Evolutionary conservation across 208 protist species (phyloP).

Genomic region (Tritrichomonas foetus): DNA sequence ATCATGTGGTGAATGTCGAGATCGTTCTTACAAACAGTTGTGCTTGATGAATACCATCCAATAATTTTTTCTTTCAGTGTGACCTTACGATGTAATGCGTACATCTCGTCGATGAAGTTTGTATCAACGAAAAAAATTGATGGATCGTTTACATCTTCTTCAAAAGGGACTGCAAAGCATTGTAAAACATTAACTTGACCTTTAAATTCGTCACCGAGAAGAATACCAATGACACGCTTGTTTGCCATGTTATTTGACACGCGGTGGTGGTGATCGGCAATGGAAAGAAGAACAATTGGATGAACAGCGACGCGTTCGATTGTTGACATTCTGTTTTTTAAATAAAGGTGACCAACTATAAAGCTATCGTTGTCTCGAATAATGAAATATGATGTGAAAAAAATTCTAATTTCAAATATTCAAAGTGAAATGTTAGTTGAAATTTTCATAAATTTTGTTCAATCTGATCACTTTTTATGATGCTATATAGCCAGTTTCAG

Average conservation of each 20-base stretch:
- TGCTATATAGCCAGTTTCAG: no score
- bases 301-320: slow-evolving; percentile 81
- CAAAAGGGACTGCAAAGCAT: slow-evolving; percentile 82
- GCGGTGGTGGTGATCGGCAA: slow-evolving; percentile 98
- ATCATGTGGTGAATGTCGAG: slow-evolving; percentile 88
- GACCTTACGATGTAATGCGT: slow-evolving; percentile 94
- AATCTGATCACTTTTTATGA: no score
- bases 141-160: slow-evolving; percentile 89
- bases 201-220: slow-evolving; percentile 74
- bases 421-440: no score
- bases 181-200: background rate
- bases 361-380: no score
- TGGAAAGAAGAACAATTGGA: slow-evolving; percentile 91
- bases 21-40: slow-evolving; percentile 76
- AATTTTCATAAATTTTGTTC: no score
- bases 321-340: background rate
- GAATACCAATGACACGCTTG: slow-evolving; percentile 57
- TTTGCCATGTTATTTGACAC: slow-evolving; percentile 63
- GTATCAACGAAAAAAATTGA: slow-evolving; percentile 97
- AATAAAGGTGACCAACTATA: background rate
- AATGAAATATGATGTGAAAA: no score
- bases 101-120: slow-evolving; percentile 89
- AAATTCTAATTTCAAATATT: no score
- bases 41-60: slow-evolving; percentile 98
- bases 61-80: slow-evolving; percentile 91